These are phyloP conservation scores for Pythium chondricola DNA, from an alignment of 352 stramenopile genomes.

Conservation along the genomic window DNA sequence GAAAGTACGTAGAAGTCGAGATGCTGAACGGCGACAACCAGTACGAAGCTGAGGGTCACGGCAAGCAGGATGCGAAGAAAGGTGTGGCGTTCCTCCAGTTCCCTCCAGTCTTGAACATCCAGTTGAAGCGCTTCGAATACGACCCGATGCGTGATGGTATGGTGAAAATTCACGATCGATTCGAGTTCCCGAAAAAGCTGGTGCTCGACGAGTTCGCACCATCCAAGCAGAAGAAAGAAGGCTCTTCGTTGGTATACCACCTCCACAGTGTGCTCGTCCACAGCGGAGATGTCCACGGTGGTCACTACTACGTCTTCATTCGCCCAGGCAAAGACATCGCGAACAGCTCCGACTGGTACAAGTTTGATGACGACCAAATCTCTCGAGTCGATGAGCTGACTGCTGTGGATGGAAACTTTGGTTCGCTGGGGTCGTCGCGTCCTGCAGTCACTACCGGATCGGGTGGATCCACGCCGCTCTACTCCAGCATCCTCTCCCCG, in stretches of 20 bases:
- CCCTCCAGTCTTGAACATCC: constrained; percentile 88
- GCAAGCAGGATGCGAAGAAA: constrained; percentile 90
- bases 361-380: constrained; percentile 85
- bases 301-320: constrained; percentile 89
- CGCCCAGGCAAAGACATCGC: constrained; percentile 61
- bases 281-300: constrained; percentile 80
- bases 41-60: constrained; percentile 86
- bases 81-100: constrained; percentile 79
- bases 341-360: constrained; percentile 66
- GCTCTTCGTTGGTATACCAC: constrained; percentile 54
- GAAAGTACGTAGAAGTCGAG: constrained; percentile 90
- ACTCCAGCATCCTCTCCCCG: constrained; percentile 45
- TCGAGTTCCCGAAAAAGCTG: constrained; percentile 77
- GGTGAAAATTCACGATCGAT: constrained; percentile 88
- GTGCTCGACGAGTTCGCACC: constrained; percentile 63
- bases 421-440: constrained; percentile 22
- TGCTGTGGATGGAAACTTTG: constrained; percentile 78
- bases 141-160: constrained; percentile 81
- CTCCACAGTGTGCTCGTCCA: constrained; percentile 83
- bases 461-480: constrained; percentile 37
- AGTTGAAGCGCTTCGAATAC: constrained; percentile 90
- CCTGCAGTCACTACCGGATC: constrained; percentile 12
- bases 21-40: constrained; percentile 92
- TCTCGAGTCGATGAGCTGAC: constrained; percentile 59
- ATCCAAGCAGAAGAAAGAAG: constrained; percentile 8